phyloP scores from a whole-genome alignment of 1,284 basidiomycete genomes.

The Pterulicium gracile region DNA sequence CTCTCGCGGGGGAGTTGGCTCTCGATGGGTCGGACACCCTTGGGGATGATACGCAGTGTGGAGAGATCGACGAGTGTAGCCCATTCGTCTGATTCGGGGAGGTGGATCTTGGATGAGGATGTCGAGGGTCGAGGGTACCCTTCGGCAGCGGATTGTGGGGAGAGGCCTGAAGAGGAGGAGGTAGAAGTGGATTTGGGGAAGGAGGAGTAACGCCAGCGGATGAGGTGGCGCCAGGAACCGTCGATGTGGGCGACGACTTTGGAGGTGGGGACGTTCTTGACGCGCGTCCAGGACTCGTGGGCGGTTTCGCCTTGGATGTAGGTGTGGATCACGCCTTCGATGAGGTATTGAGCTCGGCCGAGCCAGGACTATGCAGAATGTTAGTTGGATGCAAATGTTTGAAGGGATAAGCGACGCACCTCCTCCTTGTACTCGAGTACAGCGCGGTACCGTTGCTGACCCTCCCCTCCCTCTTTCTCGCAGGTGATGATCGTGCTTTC shows the following conservation, averaged over 20 bases:
- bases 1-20: constrained; percentile 79
- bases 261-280: constrained; percentile 82
- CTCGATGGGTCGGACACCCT: constrained; percentile 74
- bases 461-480: constrained; percentile 59
- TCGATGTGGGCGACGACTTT: constrained; percentile 77
- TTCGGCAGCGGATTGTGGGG: constrained; percentile 28
- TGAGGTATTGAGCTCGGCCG: constrained; percentile 74
- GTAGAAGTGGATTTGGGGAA: constrained; percentile 28
- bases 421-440: constrained; percentile 96
- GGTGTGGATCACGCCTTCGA: constrained; percentile 87
- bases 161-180: constrained; percentile 26
- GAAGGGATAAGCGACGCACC: constrained; percentile 32
- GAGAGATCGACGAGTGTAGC: constrained; percentile 71
- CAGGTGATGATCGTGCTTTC: constrained; percentile 73
- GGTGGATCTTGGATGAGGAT: constrained; percentile 20
- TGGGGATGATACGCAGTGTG: constrained; percentile 68
- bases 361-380: constrained; percentile 90
- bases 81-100: constrained; percentile 39
- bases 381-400: neutral
- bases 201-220: constrained; percentile 71
- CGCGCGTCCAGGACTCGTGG: constrained; percentile 73
- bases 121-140: constrained; percentile 21
- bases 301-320: constrained; percentile 53
- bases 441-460: constrained; percentile 57
- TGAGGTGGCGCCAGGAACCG: constrained; percentile 78